A percentile compares a stretch with the other conserved stretches of the same genome.
Conservation (phyloP, 208 protist species). For the Leishmania tropica region DNA sequence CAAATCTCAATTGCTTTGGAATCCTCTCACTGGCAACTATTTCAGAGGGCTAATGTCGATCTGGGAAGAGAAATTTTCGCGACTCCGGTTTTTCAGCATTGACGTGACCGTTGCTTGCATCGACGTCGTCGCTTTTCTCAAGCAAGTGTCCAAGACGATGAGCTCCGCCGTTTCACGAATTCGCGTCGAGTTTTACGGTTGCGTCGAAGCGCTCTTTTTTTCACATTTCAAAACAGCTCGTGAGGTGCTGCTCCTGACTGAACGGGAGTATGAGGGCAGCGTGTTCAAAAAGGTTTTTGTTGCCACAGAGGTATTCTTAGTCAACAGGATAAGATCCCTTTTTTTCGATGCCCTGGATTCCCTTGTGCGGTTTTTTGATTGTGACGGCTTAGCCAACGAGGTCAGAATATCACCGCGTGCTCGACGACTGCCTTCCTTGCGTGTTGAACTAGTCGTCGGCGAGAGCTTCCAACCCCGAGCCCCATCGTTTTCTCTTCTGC, state of each 20-base stretch:
- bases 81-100: slow-evolving; percentile 60
- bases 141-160: slow-evolving; percentile 56
- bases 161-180: slow-evolving; percentile 70
- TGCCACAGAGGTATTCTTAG: slow-evolving; percentile 75
- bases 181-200: slow-evolving; percentile 83
- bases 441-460: slow-evolving; percentile 56
- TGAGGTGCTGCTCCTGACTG: slow-evolving; percentile 41
- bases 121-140: slow-evolving; percentile 56
- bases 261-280: slow-evolving; percentile 42
- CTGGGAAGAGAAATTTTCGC: slow-evolving; percentile 64
- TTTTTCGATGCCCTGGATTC: slow-evolving; percentile 58
- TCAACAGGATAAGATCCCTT: slow-evolving; percentile 53
- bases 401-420: slow-evolving; percentile 39
- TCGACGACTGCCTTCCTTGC: slow-evolving; percentile 44
- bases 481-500: slow-evolving; percentile 58
- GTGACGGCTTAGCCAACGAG: slow-evolving; percentile 12
- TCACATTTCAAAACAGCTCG: slow-evolving; percentile 37
- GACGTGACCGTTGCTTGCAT: slow-evolving; percentile 36
- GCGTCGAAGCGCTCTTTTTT: slow-evolving; percentile 82
- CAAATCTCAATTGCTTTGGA: slow-evolving; percentile 59
- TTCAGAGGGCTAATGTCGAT: slow-evolving; percentile 57
- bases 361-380: slow-evolving; percentile 67
- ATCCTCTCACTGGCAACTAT: slow-evolving; percentile 44
- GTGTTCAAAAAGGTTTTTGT: slow-evolving; percentile 65
- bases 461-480: slow-evolving; percentile 61